phyloP scores from a whole-genome alignment of 768 basidiomycete genomes.

The Mycena chlorophos region DNA sequence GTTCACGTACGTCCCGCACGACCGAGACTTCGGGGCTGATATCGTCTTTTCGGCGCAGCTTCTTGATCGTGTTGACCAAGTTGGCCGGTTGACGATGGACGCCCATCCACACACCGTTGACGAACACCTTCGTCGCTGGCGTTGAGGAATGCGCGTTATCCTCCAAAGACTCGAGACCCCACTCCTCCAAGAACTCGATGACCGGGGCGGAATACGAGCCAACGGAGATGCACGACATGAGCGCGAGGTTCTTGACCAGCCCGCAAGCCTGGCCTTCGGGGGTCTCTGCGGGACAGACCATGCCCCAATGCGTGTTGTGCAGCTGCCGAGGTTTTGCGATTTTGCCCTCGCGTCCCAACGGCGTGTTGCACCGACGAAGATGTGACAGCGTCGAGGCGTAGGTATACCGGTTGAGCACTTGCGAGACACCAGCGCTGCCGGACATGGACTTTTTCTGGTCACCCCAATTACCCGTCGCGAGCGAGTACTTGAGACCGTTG shows the following conservation, averaged over 20 bases:
- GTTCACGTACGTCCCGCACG: constrained; percentile 95
- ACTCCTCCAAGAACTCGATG: constrained; percentile 97
- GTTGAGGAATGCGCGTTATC: constrained; percentile 86
- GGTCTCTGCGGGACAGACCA: constrained; percentile 99
- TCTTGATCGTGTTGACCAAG: constrained; percentile 90
- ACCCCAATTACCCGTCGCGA: constrained; percentile 99
- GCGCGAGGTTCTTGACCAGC: constrained; percentile 95
- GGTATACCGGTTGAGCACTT: constrained; percentile 97
- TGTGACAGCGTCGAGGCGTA: constrained; percentile 98
- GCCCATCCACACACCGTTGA: constrained; percentile 99
- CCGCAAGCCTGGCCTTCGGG: constrained; percentile 99
- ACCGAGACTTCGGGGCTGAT: constrained; percentile 96
- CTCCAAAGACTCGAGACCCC: constrained; percentile 94
- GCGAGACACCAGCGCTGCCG: constrained; percentile 96
- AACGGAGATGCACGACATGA: constrained; percentile 98
- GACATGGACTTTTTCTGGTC: constrained; percentile 99
- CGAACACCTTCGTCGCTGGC: constrained; percentile 93
- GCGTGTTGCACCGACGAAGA: constrained; percentile 96
- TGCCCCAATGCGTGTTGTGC: constrained; percentile 99
- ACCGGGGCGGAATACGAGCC: constrained; percentile 95
- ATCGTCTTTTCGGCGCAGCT: constrained; percentile 89
- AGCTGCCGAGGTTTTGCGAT: constrained; percentile 99
- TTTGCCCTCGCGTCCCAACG: constrained; percentile 96
- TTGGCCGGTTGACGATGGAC: constrained; percentile 94
- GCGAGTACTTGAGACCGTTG: constrained; percentile 95